Evolutionary conservation across 495 filamentous ascomycete species (phyloP).

Genomic region (Penicillium goetzii): DNA sequence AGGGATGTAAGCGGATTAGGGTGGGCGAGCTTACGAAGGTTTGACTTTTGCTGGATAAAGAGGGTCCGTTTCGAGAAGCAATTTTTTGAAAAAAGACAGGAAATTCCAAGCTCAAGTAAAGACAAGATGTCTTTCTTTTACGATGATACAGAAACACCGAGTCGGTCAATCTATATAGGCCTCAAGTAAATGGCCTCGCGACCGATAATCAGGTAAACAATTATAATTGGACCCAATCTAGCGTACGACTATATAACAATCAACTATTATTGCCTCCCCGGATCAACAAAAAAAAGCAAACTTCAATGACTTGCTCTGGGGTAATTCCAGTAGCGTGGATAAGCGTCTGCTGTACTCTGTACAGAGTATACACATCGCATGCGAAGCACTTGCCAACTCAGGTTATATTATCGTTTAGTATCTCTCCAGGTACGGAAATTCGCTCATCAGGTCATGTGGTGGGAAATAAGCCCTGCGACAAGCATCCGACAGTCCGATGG

Average conservation of each 20-base stretch:
- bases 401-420: background rate
- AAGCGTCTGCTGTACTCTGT: too few species aligned
- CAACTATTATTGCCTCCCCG: background rate
- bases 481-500: conserved; percentile 1
- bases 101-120: background rate
- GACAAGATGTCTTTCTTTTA: background rate
- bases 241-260: too few species aligned
- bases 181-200: background rate
- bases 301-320: background rate
- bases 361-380: background rate
- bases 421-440: conserved; percentile 1
- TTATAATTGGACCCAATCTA: background rate
- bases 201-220: background rate
- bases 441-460: conserved; percentile 1
- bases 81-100: background rate
- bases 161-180: background rate
- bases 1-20: conserved; percentile 5
- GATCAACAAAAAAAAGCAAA: conserved; percentile 6
- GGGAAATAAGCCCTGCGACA: background rate
- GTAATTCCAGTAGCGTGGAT: background rate
- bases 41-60: conserved; percentile 9
- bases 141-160: background rate
- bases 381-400: background rate
- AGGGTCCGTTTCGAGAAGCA: background rate
- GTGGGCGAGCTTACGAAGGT: background rate